Evolutionary conservation across 441 rosid species (phyloP).

Genomic region (Erodium texanum): DNA sequence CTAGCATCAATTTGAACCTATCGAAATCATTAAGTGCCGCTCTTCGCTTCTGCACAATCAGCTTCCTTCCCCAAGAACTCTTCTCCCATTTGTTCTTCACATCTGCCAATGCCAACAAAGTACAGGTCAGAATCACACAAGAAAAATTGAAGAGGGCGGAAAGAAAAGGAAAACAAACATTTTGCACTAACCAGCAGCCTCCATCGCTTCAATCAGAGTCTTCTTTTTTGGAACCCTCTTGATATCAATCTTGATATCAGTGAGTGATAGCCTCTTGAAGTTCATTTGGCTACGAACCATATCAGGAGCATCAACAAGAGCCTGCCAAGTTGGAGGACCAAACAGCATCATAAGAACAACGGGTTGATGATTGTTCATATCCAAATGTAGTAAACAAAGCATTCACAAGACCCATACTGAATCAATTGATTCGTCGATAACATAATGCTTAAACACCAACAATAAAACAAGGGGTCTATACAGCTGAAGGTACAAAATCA

Average conservation of each 20-base stretch:
- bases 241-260: constrained; percentile 69
- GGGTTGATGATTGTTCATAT: neutral
- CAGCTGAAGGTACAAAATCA: neutral
- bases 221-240: constrained; percentile 76
- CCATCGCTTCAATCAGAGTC: constrained; percentile 71
- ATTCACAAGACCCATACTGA: too few species aligned
- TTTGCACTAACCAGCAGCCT: constrained; percentile 55
- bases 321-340: constrained; percentile 28
- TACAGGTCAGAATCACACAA: neutral
- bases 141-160: neutral
- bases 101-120: constrained; percentile 35
- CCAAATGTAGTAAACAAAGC: too few species aligned
- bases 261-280: constrained; percentile 71
- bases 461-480: neutral
- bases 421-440: too few species aligned
- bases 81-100: constrained; percentile 83
- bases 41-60: constrained; percentile 72
- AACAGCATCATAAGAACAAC: neutral
- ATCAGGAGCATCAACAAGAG: constrained; percentile 75
- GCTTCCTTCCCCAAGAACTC: constrained; percentile 85
- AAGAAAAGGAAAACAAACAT: neutral
- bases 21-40: constrained; percentile 79
- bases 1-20: constrained; percentile 84
- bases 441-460: too few species aligned
- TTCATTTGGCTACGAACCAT: constrained; percentile 83